Base-by-base conservation (phyloP, 2,329 filamentous ascomycete species). In the Stachybotrys elegans region DNA sequence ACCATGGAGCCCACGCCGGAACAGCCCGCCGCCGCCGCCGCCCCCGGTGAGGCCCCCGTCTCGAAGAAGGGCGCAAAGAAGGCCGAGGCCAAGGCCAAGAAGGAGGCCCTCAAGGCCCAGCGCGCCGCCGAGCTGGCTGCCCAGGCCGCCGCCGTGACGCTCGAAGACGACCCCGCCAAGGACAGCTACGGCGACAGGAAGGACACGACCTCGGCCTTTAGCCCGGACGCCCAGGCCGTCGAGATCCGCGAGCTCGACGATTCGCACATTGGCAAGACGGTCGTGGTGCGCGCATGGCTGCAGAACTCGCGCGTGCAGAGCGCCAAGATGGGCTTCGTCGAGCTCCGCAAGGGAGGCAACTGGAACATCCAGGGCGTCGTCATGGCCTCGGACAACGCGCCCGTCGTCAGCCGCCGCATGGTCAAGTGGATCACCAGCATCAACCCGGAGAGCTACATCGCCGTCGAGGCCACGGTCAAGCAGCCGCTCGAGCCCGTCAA, bases 271-370 rank as follows among this genome's bases (percentile, higher is more conserved):
- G 85, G 81, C 56, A 82, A 87, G 69, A 79, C 80, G 22, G 77
- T 96, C 54, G 83, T 81, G 36, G 75, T 96, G 57, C 79, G 89
- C 29, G 88, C 81, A 22, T 88, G 87, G 73, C 78, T 96, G 31
- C 88, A 95, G 65, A 96, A 95, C 71, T 81, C 86, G 23, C 81
- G 92, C 52, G 83, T 86, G 56, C 92, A 97, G 71, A 84, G 86
- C 48, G 89, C 90, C 53, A 96, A 95, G 74, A 85, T 96, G 72
- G 86, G 83, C 34, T 96, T 96, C 70, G 69, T 96, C 57, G 89
- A 93, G 70, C 76, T 97, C 55, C 79, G 88, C 51, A 78, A 89
- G 65, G 82, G 87, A 63, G 73, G 78, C 47, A 78, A 83, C 58
- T 84, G 86, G 73, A 85, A 83, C 21, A 84, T 96, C 31, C 91